A percentile compares a stretch with the other conserved stretches of the same genome.
Evolutionary conservation across 768 basidiomycete species (phyloP).

Genomic region (Cubamyces lactineus): DNA sequence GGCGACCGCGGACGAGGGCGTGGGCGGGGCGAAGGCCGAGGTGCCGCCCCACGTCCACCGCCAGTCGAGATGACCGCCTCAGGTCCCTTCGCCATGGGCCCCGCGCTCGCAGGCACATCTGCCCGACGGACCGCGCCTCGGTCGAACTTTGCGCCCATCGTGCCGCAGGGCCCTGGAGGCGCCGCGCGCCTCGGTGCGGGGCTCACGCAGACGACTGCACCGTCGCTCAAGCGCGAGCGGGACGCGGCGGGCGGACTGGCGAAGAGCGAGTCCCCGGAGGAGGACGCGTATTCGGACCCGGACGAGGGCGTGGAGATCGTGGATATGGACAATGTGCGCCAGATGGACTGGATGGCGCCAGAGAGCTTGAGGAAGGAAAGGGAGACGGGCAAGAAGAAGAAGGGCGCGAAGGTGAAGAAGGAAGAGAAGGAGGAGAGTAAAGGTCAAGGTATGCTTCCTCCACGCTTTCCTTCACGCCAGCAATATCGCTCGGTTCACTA

Average conservation of each 20-base stretch:
- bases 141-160: constrained; percentile 57
- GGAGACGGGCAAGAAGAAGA: constrained; percentile 35
- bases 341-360: constrained; percentile 90
- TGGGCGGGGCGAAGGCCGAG: constrained; percentile 58
- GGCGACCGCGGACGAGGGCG: constrained; percentile 47
- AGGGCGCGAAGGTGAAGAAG: constrained; percentile 41
- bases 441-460: constrained; percentile 38
- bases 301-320: constrained; percentile 88
- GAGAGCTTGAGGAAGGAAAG: constrained; percentile 59
- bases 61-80: constrained; percentile 79
- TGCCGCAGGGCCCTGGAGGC: constrained; percentile 44
- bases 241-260: constrained; percentile 13
- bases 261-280: constrained; percentile 47
- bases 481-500: too few relatives aligned
- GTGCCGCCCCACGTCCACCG: constrained; percentile 50
- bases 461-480: too few relatives aligned
- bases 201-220: constrained; percentile 53
- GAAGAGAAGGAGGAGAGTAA: constrained; percentile 42
- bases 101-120: constrained; percentile 64
- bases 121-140: constrained; percentile 55
- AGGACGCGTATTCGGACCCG: constrained; percentile 81
- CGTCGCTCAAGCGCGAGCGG: constrained; percentile 43
- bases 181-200: constrained; percentile 48
- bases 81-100: constrained; percentile 88
- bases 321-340: constrained; percentile 75